phyloP scores from a whole-genome alignment of 768 basidiomycete species.

The Mycena albidolilacea region DNA sequence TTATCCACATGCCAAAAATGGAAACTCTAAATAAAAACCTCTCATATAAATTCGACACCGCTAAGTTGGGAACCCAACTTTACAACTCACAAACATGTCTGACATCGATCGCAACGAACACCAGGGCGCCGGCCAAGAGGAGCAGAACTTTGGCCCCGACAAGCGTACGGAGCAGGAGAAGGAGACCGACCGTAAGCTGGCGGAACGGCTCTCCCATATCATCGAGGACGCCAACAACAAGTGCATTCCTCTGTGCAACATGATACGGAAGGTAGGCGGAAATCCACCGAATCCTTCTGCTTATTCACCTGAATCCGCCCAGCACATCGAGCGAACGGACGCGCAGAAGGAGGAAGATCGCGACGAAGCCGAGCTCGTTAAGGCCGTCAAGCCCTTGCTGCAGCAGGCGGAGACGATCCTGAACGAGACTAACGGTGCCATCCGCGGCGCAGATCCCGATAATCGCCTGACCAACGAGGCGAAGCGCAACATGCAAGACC shows the following conservation, averaged over 20 bases:
- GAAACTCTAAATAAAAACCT: not conserved
- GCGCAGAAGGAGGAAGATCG: slow-evolving; percentile 53
- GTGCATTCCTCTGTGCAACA: slow-evolving; percentile 49
- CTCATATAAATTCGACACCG: too few species aligned
- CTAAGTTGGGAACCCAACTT: too few species aligned
- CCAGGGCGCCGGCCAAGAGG: not conserved
- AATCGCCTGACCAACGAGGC: slow-evolving; percentile 52
- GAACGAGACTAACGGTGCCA: slow-evolving; percentile 32
- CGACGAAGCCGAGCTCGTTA: slow-evolving; percentile 52
- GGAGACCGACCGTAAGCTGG: slow-evolving; percentile 47
- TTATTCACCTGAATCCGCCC: not conserved
- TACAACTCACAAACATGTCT: not conserved
- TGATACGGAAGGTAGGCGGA: slow-evolving; percentile 52
- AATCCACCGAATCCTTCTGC: not conserved
- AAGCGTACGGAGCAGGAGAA: slow-evolving; percentile 44
- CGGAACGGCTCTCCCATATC: slow-evolving; percentile 51
- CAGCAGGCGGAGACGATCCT: slow-evolving; percentile 54
- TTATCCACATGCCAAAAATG: not conserved
- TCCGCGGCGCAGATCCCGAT: slow-evolving; percentile 56
- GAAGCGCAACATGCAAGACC: slow-evolving; percentile 52
- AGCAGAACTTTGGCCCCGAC: slow-evolving; percentile 21
- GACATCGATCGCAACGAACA: not conserved
- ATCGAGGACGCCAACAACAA: slow-evolving; percentile 53
- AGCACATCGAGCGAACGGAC: slow-evolving; percentile 56
- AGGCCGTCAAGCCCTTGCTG: slow-evolving; percentile 53